phyloP scores from a whole-genome alignment of 1,139 yeast genomes.

The Taphrina betulina region DNA sequence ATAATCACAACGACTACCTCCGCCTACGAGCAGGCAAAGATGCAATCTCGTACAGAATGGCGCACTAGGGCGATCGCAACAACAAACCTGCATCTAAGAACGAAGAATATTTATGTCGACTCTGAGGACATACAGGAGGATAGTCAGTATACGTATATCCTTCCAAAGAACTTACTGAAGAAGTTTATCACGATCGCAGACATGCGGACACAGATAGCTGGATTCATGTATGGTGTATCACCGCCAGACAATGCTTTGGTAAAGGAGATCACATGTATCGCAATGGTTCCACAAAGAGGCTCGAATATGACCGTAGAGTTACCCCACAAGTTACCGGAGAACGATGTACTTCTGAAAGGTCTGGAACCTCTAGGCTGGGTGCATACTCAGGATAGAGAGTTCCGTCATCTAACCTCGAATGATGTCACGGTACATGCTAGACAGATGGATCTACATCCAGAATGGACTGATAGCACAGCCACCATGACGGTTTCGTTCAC shows the following conservation, averaged over 20 bases:
- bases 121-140: constrained; percentile 57
- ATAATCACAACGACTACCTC: constrained; percentile 91
- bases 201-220: constrained; percentile 78
- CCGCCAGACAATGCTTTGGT: constrained; percentile 69
- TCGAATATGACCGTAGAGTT: constrained; percentile 64
- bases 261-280: constrained; percentile 74
- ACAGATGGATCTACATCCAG: constrained; percentile 45
- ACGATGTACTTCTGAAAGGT: constrained; percentile 43
- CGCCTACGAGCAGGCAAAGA: constrained; percentile 78
- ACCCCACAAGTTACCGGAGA: constrained; percentile 40
- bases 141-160: constrained; percentile 62
- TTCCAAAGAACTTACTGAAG: constrained; percentile 78
- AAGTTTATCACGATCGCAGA: constrained; percentile 82
- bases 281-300: constrained; percentile 86
- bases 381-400: constrained; percentile 58
- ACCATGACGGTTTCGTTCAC: constrained; percentile 70
- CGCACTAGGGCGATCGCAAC: constrained; percentile 81
- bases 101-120: constrained; percentile 73
- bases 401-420: constrained; percentile 60
- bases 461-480: constrained; percentile 50
- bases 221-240: constrained; percentile 70
- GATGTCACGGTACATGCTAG: constrained; percentile 68
- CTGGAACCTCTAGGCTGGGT: constrained; percentile 47
- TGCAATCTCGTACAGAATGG: constrained; percentile 89
- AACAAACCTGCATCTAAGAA: constrained; percentile 66